These are phyloP conservation scores for Aspergillus taichungensis DNA, from an alignment of 495 filamentous ascomycete species.

Conservation along the genomic window DNA sequence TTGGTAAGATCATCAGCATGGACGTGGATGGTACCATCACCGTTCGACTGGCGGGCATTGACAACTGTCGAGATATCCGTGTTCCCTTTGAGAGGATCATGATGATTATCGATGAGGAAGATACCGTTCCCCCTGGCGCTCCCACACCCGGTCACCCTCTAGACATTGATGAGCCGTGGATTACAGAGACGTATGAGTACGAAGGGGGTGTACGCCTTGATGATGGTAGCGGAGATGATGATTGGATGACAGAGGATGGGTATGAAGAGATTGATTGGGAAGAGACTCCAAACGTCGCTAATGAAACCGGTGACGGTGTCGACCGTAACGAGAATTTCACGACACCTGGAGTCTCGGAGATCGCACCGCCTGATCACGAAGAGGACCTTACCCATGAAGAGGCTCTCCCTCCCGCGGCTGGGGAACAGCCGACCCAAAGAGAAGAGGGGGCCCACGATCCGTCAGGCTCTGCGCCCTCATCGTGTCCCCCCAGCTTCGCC, in stretches of 20 bases:
- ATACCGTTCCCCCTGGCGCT: slow-evolving; percentile 2
- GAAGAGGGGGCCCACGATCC: slow-evolving; percentile 3
- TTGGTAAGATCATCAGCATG: slow-evolving; percentile 49
- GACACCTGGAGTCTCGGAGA: slow-evolving; percentile 12
- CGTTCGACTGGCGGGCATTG: slow-evolving; percentile 42
- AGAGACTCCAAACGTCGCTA: neutral
- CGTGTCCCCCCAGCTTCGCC: slow-evolving; percentile 27
- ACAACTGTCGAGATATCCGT: slow-evolving; percentile 39
- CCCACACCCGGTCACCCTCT: neutral
- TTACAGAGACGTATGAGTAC: slow-evolving; percentile 24
- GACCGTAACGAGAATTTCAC: slow-evolving; percentile 5
- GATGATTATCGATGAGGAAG: slow-evolving; percentile 26
- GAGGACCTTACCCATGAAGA: neutral
- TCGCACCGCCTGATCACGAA: neutral
- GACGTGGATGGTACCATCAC: slow-evolving; percentile 44
- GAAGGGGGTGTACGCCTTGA: slow-evolving; percentile 28
- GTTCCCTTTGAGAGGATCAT: slow-evolving; percentile 38
- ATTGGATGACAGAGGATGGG: slow-evolving; percentile 21
- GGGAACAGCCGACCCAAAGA: neutral
- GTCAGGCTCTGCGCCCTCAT: slow-evolving; percentile 11
- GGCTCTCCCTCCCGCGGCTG: neutral
- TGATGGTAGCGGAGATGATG: slow-evolving; percentile 22
- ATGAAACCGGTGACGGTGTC: neutral
- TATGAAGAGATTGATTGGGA: neutral
- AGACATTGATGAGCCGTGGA: neutral